Conservation (phyloP, 2,329 filamentous ascomycete genomes). For the Seiridium unicorne region DNA sequence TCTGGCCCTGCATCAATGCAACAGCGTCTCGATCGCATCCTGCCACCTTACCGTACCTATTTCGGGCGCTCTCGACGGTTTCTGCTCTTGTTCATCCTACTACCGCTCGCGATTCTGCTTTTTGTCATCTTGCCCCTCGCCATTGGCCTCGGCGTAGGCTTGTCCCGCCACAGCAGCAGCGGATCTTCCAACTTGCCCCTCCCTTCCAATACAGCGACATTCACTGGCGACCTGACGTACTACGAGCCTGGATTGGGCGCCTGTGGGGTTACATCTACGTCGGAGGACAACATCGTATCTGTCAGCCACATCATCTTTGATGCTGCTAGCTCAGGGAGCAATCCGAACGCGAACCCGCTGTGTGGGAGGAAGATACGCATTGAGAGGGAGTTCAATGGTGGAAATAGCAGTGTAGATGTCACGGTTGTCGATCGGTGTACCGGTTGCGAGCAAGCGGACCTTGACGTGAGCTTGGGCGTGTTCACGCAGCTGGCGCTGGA, state of each 20-base stretch:
- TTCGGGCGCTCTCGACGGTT: slow-evolving; percentile 21
- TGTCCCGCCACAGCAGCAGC: slow-evolving; percentile 12
- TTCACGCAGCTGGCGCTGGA: slow-evolving; percentile 46
- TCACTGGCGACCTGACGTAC: slow-evolving; percentile 67
- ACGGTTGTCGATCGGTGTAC: slow-evolving; percentile 68
- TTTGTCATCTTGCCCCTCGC: slow-evolving; percentile 21
- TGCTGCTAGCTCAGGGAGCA: slow-evolving; percentile 43
- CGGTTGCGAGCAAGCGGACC: slow-evolving; percentile 42
- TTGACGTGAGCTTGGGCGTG: slow-evolving; percentile 46
- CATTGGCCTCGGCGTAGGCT: slow-evolving; percentile 23
- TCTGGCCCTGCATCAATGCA: slow-evolving; percentile 5
- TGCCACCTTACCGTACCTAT: slow-evolving; percentile 23
- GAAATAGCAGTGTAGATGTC: slow-evolving; percentile 46
- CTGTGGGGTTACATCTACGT: slow-evolving; percentile 59
- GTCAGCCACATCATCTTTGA: slow-evolving; percentile 69
- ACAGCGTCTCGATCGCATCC: slow-evolving; percentile 15
- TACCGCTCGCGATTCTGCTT: slow-evolving; percentile 18
- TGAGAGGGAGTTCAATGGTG: slow-evolving; percentile 40
- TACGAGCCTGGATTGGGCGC: slow-evolving; percentile 66
- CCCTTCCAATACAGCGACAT: slow-evolving; percentile 24
- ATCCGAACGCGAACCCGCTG: slow-evolving; percentile 46
- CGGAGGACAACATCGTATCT: slow-evolving; percentile 61
- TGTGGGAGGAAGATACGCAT: slow-evolving; percentile 69
- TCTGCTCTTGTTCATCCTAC: slow-evolving; percentile 18
- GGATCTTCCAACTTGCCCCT: slow-evolving; percentile 17